Evolutionary conservation across 1,284 basidiomycete species (phyloP).

Genomic region (Irpex sp.): DNA sequence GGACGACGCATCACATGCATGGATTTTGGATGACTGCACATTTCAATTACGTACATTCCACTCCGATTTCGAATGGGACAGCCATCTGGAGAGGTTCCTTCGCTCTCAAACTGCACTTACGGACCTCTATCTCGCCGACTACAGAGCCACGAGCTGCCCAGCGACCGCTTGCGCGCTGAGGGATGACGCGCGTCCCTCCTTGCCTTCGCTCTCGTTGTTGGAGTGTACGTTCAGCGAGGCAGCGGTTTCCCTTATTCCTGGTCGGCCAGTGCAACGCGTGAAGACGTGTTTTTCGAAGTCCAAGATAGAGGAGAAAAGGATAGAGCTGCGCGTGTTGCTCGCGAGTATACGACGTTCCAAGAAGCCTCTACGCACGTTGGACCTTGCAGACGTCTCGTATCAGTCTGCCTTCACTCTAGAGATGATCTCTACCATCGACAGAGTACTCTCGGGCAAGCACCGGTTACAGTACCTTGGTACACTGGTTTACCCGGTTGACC

Average conservation of each 20-base stretch:
- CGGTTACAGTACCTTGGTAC: conserved; percentile 56
- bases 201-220: conserved; percentile 44
- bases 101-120: conserved; percentile 42
- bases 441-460: conserved; percentile 25
- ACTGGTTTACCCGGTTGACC: conserved; percentile 50
- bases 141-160: conserved; percentile 25
- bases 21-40: conserved; percentile 42
- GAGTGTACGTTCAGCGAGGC: conserved; percentile 66
- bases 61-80: conserved; percentile 62
- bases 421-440: conserved; percentile 38
- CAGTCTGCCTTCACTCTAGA: conserved; percentile 46
- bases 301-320: conserved; percentile 39
- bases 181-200: conserved; percentile 29
- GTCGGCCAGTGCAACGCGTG: conserved; percentile 49
- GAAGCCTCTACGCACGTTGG: conserved; percentile 40
- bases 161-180: conserved; percentile 8
- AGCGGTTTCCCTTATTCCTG: conserved; percentile 47
- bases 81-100: conserved; percentile 47
- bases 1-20: conserved; percentile 38
- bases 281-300: conserved; percentile 64
- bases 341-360: conserved; percentile 39
- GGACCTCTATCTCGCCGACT: conserved; percentile 58
- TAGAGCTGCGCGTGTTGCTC: conserved; percentile 44
- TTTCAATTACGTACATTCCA: conserved; percentile 55
- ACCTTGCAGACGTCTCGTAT: conserved; percentile 57